phyloP scores from a whole-genome alignment of 176 grass and related monocot genomes.

The Thalia dealbata region DNA sequence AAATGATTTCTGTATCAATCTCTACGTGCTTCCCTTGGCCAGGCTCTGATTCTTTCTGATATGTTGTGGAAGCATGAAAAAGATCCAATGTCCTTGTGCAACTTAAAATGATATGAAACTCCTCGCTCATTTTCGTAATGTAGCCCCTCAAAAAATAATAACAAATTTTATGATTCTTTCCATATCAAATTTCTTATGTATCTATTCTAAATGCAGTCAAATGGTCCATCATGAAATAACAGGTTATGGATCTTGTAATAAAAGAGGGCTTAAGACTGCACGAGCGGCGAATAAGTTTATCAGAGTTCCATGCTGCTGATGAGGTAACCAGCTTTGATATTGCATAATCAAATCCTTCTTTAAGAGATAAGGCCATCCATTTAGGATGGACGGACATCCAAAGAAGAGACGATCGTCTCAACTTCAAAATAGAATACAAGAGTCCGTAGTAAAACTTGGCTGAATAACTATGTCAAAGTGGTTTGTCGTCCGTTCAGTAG shows the following conservation, averaged over 20 bases:
- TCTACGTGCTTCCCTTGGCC: neutral
- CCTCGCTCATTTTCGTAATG: neutral
- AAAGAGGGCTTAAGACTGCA: conserved; percentile 66
- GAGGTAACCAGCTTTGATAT: conserved; percentile 41
- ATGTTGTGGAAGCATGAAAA: neutral
- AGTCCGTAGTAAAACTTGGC: neutral
- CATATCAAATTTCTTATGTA: neutral
- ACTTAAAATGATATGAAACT: neutral
- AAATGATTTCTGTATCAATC: neutral
- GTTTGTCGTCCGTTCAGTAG: neutral
- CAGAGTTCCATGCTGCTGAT: conserved; percentile 96
- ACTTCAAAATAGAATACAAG: too few species aligned
- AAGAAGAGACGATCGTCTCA: too few species aligned
- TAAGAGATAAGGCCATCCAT: too few species aligned
- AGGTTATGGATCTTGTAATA: conserved; percentile 95
- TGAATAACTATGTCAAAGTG: neutral
- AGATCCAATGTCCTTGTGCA: neutral
- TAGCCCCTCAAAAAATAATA: neutral
- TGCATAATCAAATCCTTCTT: neutral
- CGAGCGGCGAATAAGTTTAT: conserved; percentile 89
- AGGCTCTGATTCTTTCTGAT: neutral
- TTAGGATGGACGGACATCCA: too few species aligned
- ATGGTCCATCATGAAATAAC: conserved; percentile 23
- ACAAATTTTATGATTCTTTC: neutral
- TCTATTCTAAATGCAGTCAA: conserved; percentile 6